Base-by-base conservation (phyloP, 768 basidiomycete species). In the Naganishia randhawae region DNA sequence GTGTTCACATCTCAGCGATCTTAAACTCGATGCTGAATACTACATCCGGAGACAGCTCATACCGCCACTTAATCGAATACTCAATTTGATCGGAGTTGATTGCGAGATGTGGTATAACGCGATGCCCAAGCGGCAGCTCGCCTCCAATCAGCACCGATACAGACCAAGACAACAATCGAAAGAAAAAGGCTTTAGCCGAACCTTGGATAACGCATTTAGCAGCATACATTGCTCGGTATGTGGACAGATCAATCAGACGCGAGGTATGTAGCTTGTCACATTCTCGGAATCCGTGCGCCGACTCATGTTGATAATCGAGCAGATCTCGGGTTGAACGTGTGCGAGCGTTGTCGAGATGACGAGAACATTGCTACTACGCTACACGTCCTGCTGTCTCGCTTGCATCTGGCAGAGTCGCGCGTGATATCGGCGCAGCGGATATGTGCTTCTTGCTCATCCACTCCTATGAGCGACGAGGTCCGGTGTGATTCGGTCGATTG, bases 41-140 rank as follows among this genome's bases (percentile, higher is more conserved):
- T 98, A 99, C 78, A 94, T 99, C 73, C 84, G 85, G 0, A 83
- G 85, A 51, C 87, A 93, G 17, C 83, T 98, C 52, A 91, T 98
- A 50, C 92, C 91, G 10, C 92, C 95, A 0, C 77, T 99, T 71
- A 89, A 90, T 68, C 85, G 96, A 52, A 85, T 99, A 51, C 91
- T 98, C 83, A 92, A 89, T 72, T 85, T 98, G 27, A 83, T 94
- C 37, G 94, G 95, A 17, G 92, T 89, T 10, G 89, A 96, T 76
- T 87, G 95, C 31, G 84, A 85, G 63, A 82, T 83, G 50, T 98
- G 95, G 95, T 97, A 86, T 75, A 84, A 88, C 55, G 87, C 88
- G 32, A 92, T 94, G 91, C 90, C 91, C 87, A 71, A 63, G 22
- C 55, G 53, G 17, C 61, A 67, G 50, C 39, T 63, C 17, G 69